phyloP scores from a whole-genome alignment of 768 basidiomycete species.

The Boletus rubroflammeus region DNA sequence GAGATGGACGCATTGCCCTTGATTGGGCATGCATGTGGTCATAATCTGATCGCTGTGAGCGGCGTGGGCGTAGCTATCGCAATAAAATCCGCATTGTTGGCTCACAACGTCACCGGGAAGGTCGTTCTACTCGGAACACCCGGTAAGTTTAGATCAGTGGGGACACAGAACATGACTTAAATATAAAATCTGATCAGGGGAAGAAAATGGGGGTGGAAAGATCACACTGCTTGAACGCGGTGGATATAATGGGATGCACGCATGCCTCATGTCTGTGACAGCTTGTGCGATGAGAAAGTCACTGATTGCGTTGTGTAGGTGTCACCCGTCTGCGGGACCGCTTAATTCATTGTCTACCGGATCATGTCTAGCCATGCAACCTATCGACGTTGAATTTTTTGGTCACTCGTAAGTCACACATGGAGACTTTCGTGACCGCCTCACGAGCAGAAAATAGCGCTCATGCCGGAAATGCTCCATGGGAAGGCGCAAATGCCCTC shows the following conservation, averaged over 20 bases:
- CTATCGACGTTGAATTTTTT: constrained; percentile 64
- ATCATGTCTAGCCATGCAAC: constrained; percentile 60
- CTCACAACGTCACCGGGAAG: constrained; percentile 60
- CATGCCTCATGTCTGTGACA: constrained; percentile 62
- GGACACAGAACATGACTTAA: neutral
- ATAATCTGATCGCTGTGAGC: constrained; percentile 78
- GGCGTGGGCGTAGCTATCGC: constrained; percentile 75
- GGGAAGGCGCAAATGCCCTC: constrained; percentile 83
- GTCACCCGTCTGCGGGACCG: constrained; percentile 63
- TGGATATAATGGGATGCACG: constrained; percentile 78
- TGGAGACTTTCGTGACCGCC: neutral
- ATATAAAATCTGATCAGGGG: constrained; percentile 43
- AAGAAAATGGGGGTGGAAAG: constrained; percentile 80
- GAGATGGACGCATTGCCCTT: constrained; percentile 67
- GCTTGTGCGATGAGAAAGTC: constrained; percentile 5
- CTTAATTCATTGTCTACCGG: constrained; percentile 48
- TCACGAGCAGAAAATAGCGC: constrained; percentile 43
- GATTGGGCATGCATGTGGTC: constrained; percentile 69
- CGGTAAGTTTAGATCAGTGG: constrained; percentile 36
- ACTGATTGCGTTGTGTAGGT: constrained; percentile 44
- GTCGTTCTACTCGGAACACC: constrained; percentile 78
- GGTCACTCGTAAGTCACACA: constrained; percentile 58
- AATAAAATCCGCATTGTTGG: constrained; percentile 63
- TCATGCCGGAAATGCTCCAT: constrained; percentile 77
- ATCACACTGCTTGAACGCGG: constrained; percentile 68